Evolutionary conservation across 83 land plant genomes (phyloP), one percentile per base, ranked within the genome.

Genomic region (Picea abies): DNA sequence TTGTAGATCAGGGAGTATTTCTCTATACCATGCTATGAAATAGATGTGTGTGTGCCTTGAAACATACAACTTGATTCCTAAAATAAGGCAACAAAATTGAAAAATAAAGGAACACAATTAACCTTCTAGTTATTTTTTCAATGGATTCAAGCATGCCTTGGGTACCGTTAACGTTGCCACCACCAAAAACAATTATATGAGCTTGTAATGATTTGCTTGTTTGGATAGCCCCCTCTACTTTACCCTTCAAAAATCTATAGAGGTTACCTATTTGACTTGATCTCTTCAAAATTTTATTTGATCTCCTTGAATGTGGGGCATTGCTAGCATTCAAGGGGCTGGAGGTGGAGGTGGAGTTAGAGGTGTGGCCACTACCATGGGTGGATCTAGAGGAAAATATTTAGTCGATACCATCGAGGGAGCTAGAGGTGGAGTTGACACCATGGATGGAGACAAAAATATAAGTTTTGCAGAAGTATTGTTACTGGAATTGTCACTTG

Each of bases 111-210:
- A 44, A 19, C 14, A 73, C 44, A 4, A 6, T 76, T 76, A 32
- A 88, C 94, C 92, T 90, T 83, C 84, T 90, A 73, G 92, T 88
- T 85, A 92, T 92, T 84, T 92, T 93, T 39, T 88, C 92, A 75
- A 92, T 79, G 49, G 94, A 91, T 88, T 92, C 92, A 65, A 93
- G 93, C 94, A 92, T 92, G 60, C 94, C 87, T 61, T 87, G 78
- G 9, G 71, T 82, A 62, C 84, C 82, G 79, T 81, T 67, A 17
- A 37, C 64, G 17, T 58, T 26, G 26, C 71, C 61, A 56, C 75
- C 20, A 20, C 87, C 83, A n/a, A n/a, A 63, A 23, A 17, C 11
- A 23, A 5, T 64, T 66, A 60, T 88, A 64, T 84, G 65, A 29
- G 82, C 77, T 16, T 76, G 37, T 10, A 82, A n/a, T 79, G 91